Evolutionary conservation across 1,139 yeast species (phyloP).

Genomic region (Debaryomyces sp.): DNA sequence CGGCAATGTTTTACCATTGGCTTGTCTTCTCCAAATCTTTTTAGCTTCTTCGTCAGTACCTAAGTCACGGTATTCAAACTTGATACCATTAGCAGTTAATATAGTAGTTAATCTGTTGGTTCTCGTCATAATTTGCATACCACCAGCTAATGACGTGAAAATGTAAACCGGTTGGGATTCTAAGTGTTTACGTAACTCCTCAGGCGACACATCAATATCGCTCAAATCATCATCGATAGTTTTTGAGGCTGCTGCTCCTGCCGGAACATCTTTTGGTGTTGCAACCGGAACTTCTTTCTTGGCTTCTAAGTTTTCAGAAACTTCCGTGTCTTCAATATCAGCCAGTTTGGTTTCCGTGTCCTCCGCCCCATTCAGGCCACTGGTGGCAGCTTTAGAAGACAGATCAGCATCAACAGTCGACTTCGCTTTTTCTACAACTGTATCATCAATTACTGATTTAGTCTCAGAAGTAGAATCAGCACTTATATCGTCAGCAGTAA

Average conservation of each 20-base stretch:
- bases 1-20: constrained; percentile 77
- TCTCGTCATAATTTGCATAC: constrained; percentile 79
- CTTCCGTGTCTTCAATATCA: not conserved
- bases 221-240: constrained; percentile 29
- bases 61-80: constrained; percentile 72
- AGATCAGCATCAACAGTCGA: not conserved
- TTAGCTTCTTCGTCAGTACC: constrained; percentile 90
- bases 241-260: not conserved
- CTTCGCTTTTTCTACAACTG: not conserved
- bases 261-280: constrained; percentile 6
- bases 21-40: constrained; percentile 79
- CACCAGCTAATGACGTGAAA: constrained; percentile 89
- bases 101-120: constrained; percentile 80
- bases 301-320: constrained; percentile 8
- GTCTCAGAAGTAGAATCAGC: not conserved
- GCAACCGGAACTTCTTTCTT: constrained; percentile 15
- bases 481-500: not conserved
- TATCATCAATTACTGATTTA: not conserved
- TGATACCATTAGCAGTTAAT: constrained; percentile 71
- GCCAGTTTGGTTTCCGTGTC: not conserved
- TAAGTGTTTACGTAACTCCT: constrained; percentile 48
- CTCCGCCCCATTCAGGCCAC: not conserved
- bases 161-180: constrained; percentile 66
- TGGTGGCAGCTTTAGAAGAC: too few species aligned
- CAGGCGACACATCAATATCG: constrained; percentile 44